Percentiles rank a stretch among this genome's conserved stretches.
phyloP scores from a whole-genome alignment of 305 asterid genomes.

The Nicotiana rustica region DNA sequence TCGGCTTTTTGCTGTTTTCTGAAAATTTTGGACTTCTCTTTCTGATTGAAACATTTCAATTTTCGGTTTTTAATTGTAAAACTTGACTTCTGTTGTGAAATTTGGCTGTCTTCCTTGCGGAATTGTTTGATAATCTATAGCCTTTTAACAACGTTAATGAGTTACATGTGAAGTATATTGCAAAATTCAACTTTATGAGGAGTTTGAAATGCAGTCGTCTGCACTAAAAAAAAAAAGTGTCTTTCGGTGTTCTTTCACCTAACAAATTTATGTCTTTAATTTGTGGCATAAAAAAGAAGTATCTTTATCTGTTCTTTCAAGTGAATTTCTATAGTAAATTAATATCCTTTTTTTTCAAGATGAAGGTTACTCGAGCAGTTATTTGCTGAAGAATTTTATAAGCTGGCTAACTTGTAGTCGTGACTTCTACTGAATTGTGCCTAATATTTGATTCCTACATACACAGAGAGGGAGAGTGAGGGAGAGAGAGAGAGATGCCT shows the following conservation, averaged over 20 bases:
- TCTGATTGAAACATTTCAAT: not conserved
- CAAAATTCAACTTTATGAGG: not conserved
- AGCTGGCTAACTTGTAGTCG: not conserved
- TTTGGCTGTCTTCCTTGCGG: not conserved
- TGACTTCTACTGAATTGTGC: constrained; percentile 7
- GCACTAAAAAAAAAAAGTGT: not conserved
- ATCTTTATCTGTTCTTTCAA: not conserved
- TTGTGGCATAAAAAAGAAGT: not conserved
- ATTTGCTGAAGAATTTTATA: not conserved
- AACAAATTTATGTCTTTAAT: not conserved
- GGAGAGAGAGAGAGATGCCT: not conserved
- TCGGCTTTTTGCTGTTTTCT: not conserved
- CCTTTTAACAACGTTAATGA: not conserved
- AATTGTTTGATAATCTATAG: not conserved
- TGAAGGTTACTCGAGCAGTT: not conserved
- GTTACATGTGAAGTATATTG: not conserved
- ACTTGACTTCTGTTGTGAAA: too few relatives aligned
- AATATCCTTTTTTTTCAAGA: not conserved
- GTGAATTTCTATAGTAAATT: not conserved
- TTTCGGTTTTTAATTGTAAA: not conserved
- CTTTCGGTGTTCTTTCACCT: not conserved
- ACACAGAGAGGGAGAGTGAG: not conserved
- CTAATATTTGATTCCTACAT: not conserved
- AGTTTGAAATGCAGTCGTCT: not conserved
- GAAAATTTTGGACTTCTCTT: not conserved